These are phyloP conservation scores for Saprolegnia diclina DNA, from an alignment of 352 stramenopile species.

Conservation along the genomic window DNA sequence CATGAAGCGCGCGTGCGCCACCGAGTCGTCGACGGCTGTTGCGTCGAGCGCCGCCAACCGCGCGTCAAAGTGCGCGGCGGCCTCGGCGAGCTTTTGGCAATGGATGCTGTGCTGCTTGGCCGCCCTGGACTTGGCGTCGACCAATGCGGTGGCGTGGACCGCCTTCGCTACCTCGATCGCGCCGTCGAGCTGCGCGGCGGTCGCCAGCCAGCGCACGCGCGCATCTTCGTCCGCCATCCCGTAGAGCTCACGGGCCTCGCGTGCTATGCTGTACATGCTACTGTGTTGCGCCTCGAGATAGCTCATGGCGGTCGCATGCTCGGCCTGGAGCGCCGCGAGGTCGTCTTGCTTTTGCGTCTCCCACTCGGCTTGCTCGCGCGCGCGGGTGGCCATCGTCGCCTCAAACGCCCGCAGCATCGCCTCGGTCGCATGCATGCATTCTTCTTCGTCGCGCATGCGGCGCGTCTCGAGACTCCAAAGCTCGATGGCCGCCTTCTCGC, in stretches of 20 bases:
- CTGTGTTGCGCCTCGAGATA: neutral
- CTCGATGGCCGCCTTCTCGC: conserved; percentile 1
- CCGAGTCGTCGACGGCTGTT: neutral
- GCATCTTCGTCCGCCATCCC: conserved; percentile 19
- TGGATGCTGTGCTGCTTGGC: neutral
- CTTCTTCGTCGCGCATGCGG: conserved; percentile 17
- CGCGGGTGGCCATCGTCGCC: neutral
- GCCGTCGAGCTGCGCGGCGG: neutral
- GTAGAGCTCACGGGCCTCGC: conserved; percentile 2
- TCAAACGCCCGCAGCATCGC: conserved; percentile 11
- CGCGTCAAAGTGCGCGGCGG: neutral
- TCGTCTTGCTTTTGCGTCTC: conserved; percentile 17
- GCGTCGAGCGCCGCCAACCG: neutral
- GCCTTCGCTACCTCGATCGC: neutral
- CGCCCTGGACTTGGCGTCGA: neutral
- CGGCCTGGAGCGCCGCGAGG: conserved; percentile 2
- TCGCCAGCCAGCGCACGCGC: neutral
- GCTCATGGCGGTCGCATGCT: conserved; percentile 1
- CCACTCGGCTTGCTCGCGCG: conserved; percentile 11
- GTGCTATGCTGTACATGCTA: neutral
- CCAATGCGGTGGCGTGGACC: neutral
- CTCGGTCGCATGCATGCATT: conserved; percentile 5
- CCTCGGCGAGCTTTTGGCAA: neutral
- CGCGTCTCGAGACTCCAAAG: neutral
- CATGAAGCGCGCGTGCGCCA: conserved; percentile 15